These are phyloP conservation scores for Hypholoma fasciculare DNA, from an alignment of 768 basidiomycete genomes.

Conservation along the genomic window DNA sequence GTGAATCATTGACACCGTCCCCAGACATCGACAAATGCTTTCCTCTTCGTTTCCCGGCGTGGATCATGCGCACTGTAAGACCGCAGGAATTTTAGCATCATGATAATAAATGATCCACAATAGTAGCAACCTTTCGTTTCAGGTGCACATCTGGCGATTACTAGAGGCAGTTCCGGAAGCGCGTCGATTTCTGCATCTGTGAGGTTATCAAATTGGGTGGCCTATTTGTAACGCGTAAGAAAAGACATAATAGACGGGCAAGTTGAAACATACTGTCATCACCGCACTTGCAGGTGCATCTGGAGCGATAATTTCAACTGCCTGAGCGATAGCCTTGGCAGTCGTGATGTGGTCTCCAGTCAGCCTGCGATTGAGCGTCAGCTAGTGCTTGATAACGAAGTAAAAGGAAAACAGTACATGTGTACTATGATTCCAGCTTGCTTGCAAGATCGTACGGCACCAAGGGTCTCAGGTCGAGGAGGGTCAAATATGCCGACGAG, in stretches of 20 bases:
- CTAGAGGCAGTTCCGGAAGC: slow-evolving; percentile 52
- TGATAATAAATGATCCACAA: neutral
- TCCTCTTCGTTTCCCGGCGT: slow-evolving; percentile 55
- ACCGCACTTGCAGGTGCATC: slow-evolving; percentile 38
- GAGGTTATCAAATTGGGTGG: slow-evolving; percentile 51
- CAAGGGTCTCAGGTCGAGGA: slow-evolving; percentile 52
- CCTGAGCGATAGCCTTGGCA: slow-evolving; percentile 50
- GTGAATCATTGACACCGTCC: slow-evolving; percentile 61
- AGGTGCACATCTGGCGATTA: slow-evolving; percentile 60
- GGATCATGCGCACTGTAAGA: slow-evolving; percentile 47
- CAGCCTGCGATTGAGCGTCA: slow-evolving; percentile 34
- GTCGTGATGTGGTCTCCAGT: slow-evolving; percentile 57
- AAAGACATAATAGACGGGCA: neutral
- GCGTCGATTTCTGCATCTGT: slow-evolving; percentile 50
- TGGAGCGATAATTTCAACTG: slow-evolving; percentile 45
- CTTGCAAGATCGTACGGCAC: slow-evolving; percentile 50
- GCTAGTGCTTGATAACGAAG: neutral
- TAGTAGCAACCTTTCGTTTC: slow-evolving; percentile 40
- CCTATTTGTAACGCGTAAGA: slow-evolving; percentile 16
- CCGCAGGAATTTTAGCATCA: neutral
- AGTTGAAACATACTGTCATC: slow-evolving; percentile 29
- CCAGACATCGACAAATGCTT: slow-evolving; percentile 57
- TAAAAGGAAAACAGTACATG: slow-evolving; percentile 24
- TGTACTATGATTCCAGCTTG: slow-evolving; percentile 53
- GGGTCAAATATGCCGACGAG: slow-evolving; percentile 60